These are phyloP conservation scores for Leishmania turanica DNA, from an alignment of 208 protist genomes.

Conservation along the genomic window DNA sequence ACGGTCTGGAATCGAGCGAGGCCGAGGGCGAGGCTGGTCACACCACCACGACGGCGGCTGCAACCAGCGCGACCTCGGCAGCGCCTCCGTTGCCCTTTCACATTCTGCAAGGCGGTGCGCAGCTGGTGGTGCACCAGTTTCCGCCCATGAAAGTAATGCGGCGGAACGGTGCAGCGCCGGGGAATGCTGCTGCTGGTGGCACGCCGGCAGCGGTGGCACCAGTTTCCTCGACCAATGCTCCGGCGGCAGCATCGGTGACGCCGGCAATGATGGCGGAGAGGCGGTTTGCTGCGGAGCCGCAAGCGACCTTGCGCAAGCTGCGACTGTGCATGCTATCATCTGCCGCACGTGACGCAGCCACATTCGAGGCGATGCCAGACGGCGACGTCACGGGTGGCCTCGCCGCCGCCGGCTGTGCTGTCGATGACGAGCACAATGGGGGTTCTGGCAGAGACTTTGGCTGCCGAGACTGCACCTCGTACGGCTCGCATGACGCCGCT, in stretches of 20 bases:
- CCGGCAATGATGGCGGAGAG: slow-evolving; percentile 23
- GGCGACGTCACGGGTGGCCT: too few relatives aligned
- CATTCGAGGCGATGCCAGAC: not conserved
- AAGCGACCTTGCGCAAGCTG: slow-evolving; percentile 41
- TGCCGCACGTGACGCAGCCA: not conserved
- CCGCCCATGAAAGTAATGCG: slow-evolving; percentile 64
- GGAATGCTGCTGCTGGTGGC: not conserved
- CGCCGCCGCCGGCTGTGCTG: not conserved
- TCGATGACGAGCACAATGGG: not conserved
- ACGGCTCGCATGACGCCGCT: not conserved
- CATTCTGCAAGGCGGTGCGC: slow-evolving; percentile 64
- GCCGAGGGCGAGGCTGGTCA: not conserved
- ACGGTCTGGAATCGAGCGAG: not conserved
- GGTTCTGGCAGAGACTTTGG: not conserved
- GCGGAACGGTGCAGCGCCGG: slow-evolving; percentile 22
- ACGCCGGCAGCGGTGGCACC: not conserved
- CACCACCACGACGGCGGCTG: not conserved
- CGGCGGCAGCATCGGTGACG: not conserved
- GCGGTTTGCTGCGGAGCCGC: slow-evolving; percentile 54
- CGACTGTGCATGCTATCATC: slow-evolving; percentile 2
- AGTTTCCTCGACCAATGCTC: not conserved
- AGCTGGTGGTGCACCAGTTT: slow-evolving; percentile 68
- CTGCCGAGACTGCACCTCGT: not conserved
- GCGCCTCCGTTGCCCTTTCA: slow-evolving; percentile 49
- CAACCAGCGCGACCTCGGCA: slow-evolving; percentile 1